Evolutionary conservation across 2,329 filamentous ascomycete genomes (phyloP), one percentile per base, ranked within the genome.

Genomic region (Aspergillus uvarum): DNA sequence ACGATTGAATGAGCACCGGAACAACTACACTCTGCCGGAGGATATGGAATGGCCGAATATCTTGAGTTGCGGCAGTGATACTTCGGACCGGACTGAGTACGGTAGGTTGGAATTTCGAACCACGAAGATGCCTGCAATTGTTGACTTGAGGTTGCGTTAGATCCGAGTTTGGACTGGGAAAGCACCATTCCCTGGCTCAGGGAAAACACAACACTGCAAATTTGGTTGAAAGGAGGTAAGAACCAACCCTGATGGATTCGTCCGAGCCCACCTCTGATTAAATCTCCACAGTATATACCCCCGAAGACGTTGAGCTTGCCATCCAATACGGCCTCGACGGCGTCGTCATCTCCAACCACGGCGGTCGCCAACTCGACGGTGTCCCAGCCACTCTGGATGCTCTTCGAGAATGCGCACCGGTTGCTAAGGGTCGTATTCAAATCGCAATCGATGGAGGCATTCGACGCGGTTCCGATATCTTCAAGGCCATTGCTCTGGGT

Each of bases 1-100:
- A 22, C 76, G 84, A 0, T 73, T 83, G 32, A 82, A 84, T 49
- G 83, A 86, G 65, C 79, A 80, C 63, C 77, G 82, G 3, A 84
- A 84, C 61, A 75, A 80, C 47, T 86, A 85, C 68, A 65, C 67
- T 1, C 71, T 83, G 10, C 82, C 82, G 0, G 70, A 76, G 12
- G 74, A 75, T 47, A 73, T 81, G 62, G 67, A 66, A 10, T 80
- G 73, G 63, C 79, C 79, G 4, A 83, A 82, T 60, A 76, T 81
- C 14, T 66, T 76, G 12, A 73, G 68, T 31, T 62, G 66, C 42
- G 65, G 65, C 8, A 58, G 42, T 11, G 67, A 70, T 57, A 63
- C 57, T 4, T 69, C 65, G 6, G 62, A 67, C 38, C 65, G 65
- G 22, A 70, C 68, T 12, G 67, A 71, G 35, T 71, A 74, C 48